Base-by-base conservation (phyloP, 202 grass and related monocot species). In the Carex arenaria region DNA sequence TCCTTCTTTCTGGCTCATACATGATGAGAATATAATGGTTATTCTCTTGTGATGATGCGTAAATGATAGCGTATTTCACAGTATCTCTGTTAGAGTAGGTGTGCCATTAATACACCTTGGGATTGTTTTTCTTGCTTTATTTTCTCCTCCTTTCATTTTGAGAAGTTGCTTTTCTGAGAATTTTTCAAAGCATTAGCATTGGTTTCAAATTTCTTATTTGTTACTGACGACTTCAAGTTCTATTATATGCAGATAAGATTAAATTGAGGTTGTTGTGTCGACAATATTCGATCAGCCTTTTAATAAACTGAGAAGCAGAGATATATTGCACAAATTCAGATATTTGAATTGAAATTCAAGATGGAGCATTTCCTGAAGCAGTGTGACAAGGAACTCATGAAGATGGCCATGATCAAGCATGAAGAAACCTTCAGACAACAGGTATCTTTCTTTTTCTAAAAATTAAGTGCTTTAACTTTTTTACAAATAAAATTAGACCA, bases 371-470 rank as follows among this genome's bases (percentile, higher is more conserved):
- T 85, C 43, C 80, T 90, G 81, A 90, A 74, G 88, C 90, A 91
- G 69, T 84, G 92, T 80, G 94, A 97, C 57, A 94, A 88, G 84
- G 94, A 97, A 56, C 83, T 90, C 72, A 94, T 94, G 94, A 97
- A 94, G 89, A 90, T 91, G 94, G 90, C 92, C 83, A 89, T 97
- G 88, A 85, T 97, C 72, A 97, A 94, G 81, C 94, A 97, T 30
- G 94, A 97, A 62, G 90, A 94, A 81, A 94, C 94, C 73, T 97
- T 97, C 89, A 93, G 89, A 82, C 87, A 94, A 43, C 94, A 97
- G 90, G 94, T 94, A 87, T 4, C 47, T 64, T 54, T 38, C 11
- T 82, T 66, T 66, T 65, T 32, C 5, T n/a, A 68, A 66, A 69
- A 10, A 36, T 23, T 14, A 30, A 67, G 28, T 76, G 51, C 3